These are phyloP conservation scores for Rhododendron griersonianum DNA, from an alignment of 148 eudicot species.

Conservation along the genomic window DNA sequence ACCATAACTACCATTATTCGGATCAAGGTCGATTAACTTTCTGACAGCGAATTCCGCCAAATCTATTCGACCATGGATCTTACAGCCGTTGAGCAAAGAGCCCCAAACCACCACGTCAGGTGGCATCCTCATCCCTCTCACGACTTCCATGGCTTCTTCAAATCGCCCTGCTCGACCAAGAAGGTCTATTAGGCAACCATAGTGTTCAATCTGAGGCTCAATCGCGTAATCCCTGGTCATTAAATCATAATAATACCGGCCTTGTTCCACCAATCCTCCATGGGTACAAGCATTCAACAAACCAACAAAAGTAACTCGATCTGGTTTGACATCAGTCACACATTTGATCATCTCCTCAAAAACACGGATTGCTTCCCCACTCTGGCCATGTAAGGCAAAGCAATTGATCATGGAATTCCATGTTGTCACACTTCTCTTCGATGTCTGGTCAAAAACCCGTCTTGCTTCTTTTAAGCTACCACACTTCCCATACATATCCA, in stretches of 20 bases:
- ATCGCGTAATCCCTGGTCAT: slow-evolving; percentile 51
- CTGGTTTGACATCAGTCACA: slow-evolving; percentile 37
- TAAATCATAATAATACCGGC: slow-evolving; percentile 37
- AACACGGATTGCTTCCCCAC: slow-evolving; percentile 38
- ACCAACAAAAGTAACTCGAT: slow-evolving; percentile 66
- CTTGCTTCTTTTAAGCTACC: too few species aligned
- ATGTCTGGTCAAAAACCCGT: too few species aligned
- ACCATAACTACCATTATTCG: slow-evolving; percentile 62
- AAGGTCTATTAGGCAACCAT: slow-evolving; percentile 72
- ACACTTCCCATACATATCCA: too few species aligned
- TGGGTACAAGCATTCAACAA: slow-evolving; percentile 73
- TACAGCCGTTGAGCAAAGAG: slow-evolving; percentile 67
- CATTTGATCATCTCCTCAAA: slow-evolving; percentile 54
- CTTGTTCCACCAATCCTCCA: slow-evolving; percentile 65
- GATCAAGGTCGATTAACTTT: slow-evolving; percentile 58
- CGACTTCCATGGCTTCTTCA: slow-evolving; percentile 53
- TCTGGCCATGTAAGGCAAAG: slow-evolving; percentile 62
- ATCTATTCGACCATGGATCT: slow-evolving; percentile 56
- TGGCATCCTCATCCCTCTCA: slow-evolving; percentile 46
- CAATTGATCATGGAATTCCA: slow-evolving; percentile 85
- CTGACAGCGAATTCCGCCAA: slow-evolving; percentile 60
- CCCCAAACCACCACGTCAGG: slow-evolving; percentile 89
- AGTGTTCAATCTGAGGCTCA: slow-evolving; percentile 70
- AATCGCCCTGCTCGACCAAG: slow-evolving; percentile 68
- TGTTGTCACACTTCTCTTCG: too few species aligned